phyloP scores from a whole-genome alignment of 2,329 filamentous ascomycete genomes.

The Arthrinium puccinioides region DNA sequence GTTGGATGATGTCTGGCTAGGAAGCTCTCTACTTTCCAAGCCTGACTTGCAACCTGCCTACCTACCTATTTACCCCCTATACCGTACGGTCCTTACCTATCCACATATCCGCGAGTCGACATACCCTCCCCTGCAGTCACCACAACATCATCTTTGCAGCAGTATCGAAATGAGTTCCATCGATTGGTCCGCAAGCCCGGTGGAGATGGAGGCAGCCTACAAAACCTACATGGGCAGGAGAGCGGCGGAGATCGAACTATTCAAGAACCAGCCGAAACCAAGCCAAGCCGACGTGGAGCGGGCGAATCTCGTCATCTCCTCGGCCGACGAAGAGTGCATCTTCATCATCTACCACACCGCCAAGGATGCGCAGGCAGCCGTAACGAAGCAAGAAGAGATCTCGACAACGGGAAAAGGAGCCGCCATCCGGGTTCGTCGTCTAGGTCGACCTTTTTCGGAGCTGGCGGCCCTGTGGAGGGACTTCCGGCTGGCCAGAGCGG shows the following conservation, averaged over 20 bases:
- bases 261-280: background rate
- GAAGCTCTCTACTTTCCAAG: too few species aligned
- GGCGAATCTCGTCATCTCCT: background rate
- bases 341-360: conserved; percentile 1
- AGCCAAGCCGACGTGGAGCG: background rate
- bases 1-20: too few species aligned
- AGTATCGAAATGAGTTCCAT: background rate
- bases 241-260: background rate
- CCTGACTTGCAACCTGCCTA: too few species aligned
- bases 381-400: background rate
- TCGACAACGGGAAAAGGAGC: background rate
- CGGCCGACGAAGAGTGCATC: background rate
- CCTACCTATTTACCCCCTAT: too few species aligned
- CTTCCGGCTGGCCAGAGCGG: background rate
- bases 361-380: background rate
- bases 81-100: too few species aligned
- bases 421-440: background rate
- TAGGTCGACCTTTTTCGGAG: background rate
- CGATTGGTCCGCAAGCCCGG: background rate
- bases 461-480: background rate
- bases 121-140: too few species aligned
- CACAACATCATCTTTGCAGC: background rate
- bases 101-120: too few species aligned
- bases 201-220: conserved; percentile 1
- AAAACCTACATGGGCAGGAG: background rate